Percentiles rank a stretch among this genome's conserved stretches.
phyloP scores from a whole-genome alignment of 2,329 filamentous ascomycete genomes.

The Ciborinia camelliae region DNA sequence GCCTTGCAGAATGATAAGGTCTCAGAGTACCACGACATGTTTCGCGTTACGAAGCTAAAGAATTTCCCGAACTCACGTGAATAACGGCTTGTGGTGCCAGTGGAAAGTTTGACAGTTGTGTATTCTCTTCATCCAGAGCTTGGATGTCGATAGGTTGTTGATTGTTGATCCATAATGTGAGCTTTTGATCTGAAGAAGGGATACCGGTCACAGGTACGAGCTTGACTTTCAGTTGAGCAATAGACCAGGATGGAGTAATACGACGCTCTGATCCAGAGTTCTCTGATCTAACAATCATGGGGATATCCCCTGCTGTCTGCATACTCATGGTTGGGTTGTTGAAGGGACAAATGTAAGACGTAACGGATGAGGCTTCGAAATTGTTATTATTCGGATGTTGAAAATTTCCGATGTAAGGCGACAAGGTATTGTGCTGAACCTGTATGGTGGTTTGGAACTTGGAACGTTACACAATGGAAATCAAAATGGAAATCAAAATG shows the following conservation, averaged over 20 bases:
- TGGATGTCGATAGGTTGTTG: conserved; percentile 63
- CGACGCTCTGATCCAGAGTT: conserved; percentile 82
- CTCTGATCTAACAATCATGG: conserved; percentile 71
- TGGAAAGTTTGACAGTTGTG: conserved; percentile 60
- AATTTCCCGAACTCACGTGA: conserved; percentile 59
- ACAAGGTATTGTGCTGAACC: too few relatives aligned
- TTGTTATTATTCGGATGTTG: background rate
- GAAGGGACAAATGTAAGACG: conserved; percentile 3
- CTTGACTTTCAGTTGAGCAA: conserved; percentile 78
- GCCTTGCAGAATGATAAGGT: conserved; percentile 20
- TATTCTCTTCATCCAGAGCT: conserved; percentile 69
- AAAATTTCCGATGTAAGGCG: conserved; percentile 14
- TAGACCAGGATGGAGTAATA: conserved; percentile 87
- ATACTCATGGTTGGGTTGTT: conserved; percentile 16
- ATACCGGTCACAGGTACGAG: conserved; percentile 92
- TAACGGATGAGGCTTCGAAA: conserved; percentile 12
- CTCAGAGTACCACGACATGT: conserved; percentile 20
- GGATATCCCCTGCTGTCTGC: conserved; percentile 55
- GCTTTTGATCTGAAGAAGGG: conserved; percentile 72
- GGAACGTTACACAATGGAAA: background rate
- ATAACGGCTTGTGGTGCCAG: conserved; percentile 75
- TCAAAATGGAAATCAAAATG: background rate
- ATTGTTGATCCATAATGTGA: conserved; percentile 65
- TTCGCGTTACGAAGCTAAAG: conserved; percentile 17
- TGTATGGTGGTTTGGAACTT: background rate